Base-by-base conservation (phyloP, 306 rosid genomes). In the Hippophae gyantsensis region DNA sequence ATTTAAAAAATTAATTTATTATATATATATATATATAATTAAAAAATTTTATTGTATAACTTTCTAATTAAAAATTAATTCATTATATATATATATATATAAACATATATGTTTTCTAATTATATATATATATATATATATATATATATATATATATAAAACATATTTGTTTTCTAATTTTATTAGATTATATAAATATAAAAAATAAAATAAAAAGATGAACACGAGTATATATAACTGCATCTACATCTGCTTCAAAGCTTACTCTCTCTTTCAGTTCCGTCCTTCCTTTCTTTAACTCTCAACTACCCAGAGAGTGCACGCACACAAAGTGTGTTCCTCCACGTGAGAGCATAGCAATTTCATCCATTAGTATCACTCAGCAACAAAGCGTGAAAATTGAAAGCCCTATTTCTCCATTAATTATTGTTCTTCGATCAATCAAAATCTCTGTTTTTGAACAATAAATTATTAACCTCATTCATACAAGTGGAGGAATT, bases 331-430 rank as follows among this genome's bases (percentile, higher is more conserved):
- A 18, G 23, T 18, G 23, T 18, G 23, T 18, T 18, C 23, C 23
- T 18, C 23, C 23, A 18, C 23, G 23, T 18, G 23, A 18, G 23
- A 1, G 38, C 9, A 9, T 41, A 13, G 52, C 9, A 60, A 14
- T 61, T 52, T 52, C 67, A 32, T 11, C 71, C 81, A 79, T 84
- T 75, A 62, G 75, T 67, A 46, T 70, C 41, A 68, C 65, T 66
- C 80, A 69, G n/a, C 77, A 42, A 10, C 73, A 69, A 69, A 76
- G 74, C 81, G 92, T 84, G 92, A 79, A 59, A 40, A 0, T 56
- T 18, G 40, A 13, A 23, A 0, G 42, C 8, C 51, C 23, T 26
- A 66, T 43, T 58, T 62, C 12, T 32, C 54, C 52, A 48, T 10
- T 12, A 10, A 50, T 62, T 54, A 60, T 44, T 25, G 54, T 57